phyloP scores from a whole-genome alignment of 345 rosid genomes.

The Hevea brasiliensis region DNA sequence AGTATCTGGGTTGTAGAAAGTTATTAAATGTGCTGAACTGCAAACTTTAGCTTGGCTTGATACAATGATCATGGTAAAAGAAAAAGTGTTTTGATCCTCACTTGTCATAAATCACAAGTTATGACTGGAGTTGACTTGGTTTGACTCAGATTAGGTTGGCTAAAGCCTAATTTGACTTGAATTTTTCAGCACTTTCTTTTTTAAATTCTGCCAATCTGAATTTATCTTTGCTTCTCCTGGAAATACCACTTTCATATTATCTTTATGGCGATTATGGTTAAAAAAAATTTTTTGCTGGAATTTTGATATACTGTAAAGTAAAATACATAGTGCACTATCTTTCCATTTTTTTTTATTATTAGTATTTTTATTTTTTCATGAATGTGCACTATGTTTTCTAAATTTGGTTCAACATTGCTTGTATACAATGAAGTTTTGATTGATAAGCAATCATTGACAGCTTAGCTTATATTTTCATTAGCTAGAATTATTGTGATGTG shows the following conservation, averaged over 20 bases:
- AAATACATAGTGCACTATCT: background rate
- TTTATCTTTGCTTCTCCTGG: background rate
- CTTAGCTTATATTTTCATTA: background rate
- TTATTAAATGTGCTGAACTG: background rate
- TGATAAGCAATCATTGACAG: background rate
- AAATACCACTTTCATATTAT: background rate
- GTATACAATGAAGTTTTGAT: background rate
- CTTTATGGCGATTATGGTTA: background rate
- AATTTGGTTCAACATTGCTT: background rate
- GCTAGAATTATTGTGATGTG: background rate
- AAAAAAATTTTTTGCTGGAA: background rate
- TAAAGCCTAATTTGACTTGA: background rate
- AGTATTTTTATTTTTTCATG: no score
- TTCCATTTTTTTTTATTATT: no score
- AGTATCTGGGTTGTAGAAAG: background rate
- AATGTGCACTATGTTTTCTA: background rate
- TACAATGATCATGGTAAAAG: background rate
- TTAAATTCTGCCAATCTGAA: background rate
- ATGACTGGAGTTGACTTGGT: background rate
- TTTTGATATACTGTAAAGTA: background rate
- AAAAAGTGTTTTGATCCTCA: background rate
- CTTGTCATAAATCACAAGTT: background rate
- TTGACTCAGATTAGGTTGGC: background rate
- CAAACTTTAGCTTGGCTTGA: background rate
- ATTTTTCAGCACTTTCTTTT: background rate